phyloP scores from a whole-genome alignment of 2,329 filamentous ascomycete genomes.

The Stemphylium beticola region DNA sequence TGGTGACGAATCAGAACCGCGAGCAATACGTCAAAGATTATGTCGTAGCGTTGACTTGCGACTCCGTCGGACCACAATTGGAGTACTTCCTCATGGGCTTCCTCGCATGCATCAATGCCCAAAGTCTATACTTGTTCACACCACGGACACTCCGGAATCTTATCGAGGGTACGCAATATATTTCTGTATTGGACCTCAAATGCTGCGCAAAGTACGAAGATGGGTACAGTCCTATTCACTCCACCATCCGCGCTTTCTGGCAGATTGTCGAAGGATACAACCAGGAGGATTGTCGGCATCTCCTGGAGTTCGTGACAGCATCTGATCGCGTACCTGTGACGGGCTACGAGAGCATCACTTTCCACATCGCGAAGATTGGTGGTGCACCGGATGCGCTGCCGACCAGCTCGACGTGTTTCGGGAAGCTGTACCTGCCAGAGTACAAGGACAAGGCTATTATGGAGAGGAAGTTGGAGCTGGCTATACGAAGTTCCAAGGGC shows the following conservation, averaged over 20 bases:
- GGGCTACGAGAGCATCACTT: conserved; percentile 80
- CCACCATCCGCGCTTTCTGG: conserved; percentile 83
- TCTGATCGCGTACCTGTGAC: conserved; percentile 89
- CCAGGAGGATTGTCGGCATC: conserved; percentile 71
- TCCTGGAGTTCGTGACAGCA: conserved; percentile 95
- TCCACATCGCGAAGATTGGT: conserved; percentile 78
- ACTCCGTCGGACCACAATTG: conserved; percentile 69
- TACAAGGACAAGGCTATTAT: conserved; percentile 76
- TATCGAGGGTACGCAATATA: conserved; percentile 81
- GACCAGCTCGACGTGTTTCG: conserved; percentile 92
- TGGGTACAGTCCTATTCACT: conserved; percentile 74
- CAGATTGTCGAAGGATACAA: conserved; percentile 72
- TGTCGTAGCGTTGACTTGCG: conserved; percentile 52
- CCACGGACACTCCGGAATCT: conserved; percentile 68
- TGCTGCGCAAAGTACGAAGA: conserved; percentile 76
- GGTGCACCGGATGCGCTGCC: conserved; percentile 70
- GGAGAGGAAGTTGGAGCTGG: conserved; percentile 77
- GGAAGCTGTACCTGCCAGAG: conserved; percentile 82
- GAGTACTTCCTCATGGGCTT: conserved; percentile 85
- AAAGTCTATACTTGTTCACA: conserved; percentile 63
- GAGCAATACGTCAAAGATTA: conserved; percentile 83
- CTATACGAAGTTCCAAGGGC: conserved; percentile 84
- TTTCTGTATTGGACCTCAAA: conserved; percentile 77
- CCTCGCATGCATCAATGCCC: conserved; percentile 71
- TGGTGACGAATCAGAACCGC: conserved; percentile 84